Evolutionary conservation across 2,329 filamentous ascomycete genomes (phyloP), one percentile per base, ranked within the genome.

Genomic region (Microdochium trichocladiopsis): DNA sequence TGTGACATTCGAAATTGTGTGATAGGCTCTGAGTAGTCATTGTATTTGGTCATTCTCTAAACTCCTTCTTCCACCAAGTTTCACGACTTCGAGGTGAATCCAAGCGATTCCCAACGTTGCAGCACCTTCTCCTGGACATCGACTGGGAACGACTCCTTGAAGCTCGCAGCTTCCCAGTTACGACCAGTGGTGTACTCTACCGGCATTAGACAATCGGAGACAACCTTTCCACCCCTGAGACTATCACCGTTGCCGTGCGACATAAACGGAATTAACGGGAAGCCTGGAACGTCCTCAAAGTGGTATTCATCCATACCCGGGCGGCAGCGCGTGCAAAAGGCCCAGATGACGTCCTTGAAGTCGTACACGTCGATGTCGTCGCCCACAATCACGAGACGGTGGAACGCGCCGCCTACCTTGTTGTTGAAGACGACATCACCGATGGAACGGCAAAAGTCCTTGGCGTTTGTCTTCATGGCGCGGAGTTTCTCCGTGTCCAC

Each of bases 401-500:
- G 71, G 48, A 77, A 72, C 0, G 64, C 65, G 41, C 66, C 68
- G 8, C 70, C 69, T 9, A 64, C 64, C 60, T 77, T 79, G 51
- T 70, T 55, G 31, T 61, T 59, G 59, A 70, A 75, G 4, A 77
- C 60, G 1, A 76, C 18, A 37, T 76, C 66, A 1, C 73, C 76
- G 11, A 79, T 59, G 22, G 58, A 59, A 47, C 66, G 62, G 48
- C 64, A 64, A 47, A 79, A 70, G 0, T 70, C 67, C 18, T 63
- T 55, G 0, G 70, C 51, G 1, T 61, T 77, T 14, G 75, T 77
- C 47, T 82, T 76, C 72, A 82, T 75, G 10, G 74, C 71, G 25
- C 77, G 75, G 9, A 86, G 71, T 60, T 78, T 78, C 5, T 72
- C 67, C 1, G 74, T 78, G 60, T 86, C 82, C 22, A 84, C 75